phyloP scores from a whole-genome alignment of 495 filamentous ascomycete species.

The Neurospora tetraspora region DNA sequence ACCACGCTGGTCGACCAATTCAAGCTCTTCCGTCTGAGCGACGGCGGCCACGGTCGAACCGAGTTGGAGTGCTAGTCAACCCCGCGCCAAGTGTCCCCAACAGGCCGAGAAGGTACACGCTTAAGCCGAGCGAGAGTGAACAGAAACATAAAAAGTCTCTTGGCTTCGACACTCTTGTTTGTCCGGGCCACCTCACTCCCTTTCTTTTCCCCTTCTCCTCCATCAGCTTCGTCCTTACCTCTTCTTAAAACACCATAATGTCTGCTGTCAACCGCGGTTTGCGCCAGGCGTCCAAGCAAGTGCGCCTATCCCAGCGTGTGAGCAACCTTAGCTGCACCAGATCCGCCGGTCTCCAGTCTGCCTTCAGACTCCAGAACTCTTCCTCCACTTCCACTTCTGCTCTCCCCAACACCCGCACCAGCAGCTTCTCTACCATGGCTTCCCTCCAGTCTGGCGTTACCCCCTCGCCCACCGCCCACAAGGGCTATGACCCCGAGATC shows the following conservation, averaged over 20 bases:
- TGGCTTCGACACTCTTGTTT: not conserved
- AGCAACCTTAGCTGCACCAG: not conserved
- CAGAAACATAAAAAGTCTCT: not conserved
- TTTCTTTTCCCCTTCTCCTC: not conserved
- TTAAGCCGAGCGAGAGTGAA: not conserved
- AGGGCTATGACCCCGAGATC: slow-evolving; percentile 81
- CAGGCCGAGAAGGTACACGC: not conserved
- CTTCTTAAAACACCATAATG: slow-evolving; percentile 9
- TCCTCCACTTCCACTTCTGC: slow-evolving; percentile 14
- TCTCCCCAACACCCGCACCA: slow-evolving; percentile 13
- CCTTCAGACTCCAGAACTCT: slow-evolving; percentile 7
- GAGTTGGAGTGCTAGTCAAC: not conserved
- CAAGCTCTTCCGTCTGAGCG: slow-evolving; percentile 5
- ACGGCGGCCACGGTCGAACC: not conserved
- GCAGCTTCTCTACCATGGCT: slow-evolving; percentile 48
- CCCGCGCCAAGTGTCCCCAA: not conserved
- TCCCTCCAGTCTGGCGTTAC: slow-evolving; percentile 40
- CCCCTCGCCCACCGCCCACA: slow-evolving; percentile 35
- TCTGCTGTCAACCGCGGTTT: slow-evolving; percentile 24
- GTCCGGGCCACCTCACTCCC: not conserved
- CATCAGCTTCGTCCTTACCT: not conserved
- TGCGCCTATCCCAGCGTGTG: slow-evolving; percentile 12
- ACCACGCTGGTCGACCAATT: not conserved
- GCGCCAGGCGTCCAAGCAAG: slow-evolving; percentile 20
- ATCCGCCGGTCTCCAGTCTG: not conserved